Evolutionary conservation across 2,329 filamentous ascomycete genomes (phyloP).

Genomic region (Ophiostoma novo-ulmi): DNA sequence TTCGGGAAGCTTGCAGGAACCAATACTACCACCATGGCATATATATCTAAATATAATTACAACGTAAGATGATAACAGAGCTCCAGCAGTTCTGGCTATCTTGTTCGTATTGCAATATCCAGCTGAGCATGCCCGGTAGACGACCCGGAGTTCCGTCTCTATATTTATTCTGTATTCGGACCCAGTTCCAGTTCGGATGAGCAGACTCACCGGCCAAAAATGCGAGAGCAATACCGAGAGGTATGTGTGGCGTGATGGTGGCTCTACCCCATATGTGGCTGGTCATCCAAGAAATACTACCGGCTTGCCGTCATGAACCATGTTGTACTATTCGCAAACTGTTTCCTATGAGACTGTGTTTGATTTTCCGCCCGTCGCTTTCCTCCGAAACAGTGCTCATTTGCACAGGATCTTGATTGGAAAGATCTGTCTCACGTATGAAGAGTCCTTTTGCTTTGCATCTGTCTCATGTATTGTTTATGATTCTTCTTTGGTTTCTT

Average conservation of each 20-base stretch:
- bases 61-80: not conserved
- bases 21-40: not conserved
- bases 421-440: slow-evolving; percentile 1
- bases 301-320: not conserved
- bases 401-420: slow-evolving; percentile 2
- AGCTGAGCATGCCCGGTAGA: not conserved
- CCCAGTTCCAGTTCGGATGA: not conserved
- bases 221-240: not conserved
- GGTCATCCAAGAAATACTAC: not conserved
- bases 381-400: not conserved
- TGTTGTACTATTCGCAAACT: not conserved
- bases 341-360: not conserved
- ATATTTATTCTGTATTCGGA: not conserved
- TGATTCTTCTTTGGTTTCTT: not conserved
- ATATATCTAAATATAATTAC: not conserved
- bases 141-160: not conserved
- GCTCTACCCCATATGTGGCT: not conserved
- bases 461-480: not conserved
- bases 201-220: not conserved
- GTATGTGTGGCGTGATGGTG: not conserved
- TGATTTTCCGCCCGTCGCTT: not conserved
- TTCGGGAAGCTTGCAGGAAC: not conserved
- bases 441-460: not conserved
- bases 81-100: too few relatives aligned
- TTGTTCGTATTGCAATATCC: not conserved